phyloP scores from a whole-genome alignment of 2,329 filamentous ascomycete species.

The Botrytis sinoallii region DNA sequence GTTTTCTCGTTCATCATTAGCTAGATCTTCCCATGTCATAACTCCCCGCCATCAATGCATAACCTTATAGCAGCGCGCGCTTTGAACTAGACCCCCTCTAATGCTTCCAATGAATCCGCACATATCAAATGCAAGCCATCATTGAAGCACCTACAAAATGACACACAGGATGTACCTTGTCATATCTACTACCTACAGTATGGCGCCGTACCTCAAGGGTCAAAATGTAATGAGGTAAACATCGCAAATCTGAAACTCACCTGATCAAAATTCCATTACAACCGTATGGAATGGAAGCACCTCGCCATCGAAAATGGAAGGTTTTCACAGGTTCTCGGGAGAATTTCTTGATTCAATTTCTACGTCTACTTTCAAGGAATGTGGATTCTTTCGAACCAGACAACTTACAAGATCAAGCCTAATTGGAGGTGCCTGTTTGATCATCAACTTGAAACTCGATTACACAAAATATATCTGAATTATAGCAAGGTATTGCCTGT shows the following conservation, averaged over 20 bases:
- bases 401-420: not conserved
- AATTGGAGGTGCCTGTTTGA: conserved; percentile 32
- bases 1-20: not conserved
- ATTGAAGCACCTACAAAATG: not conserved
- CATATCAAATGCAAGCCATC: not conserved
- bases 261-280: not conserved
- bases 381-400: conserved; percentile 6
- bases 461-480: conserved; percentile 6
- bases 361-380: conserved; percentile 1
- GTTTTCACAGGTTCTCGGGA: not conserved
- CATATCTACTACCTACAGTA: not conserved
- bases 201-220: not conserved
- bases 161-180: conserved; percentile 17
- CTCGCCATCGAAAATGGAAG: not conserved
- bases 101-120: conserved; percentile 2
- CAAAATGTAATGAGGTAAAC: not conserved
- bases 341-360: conserved; percentile 5
- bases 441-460: conserved; percentile 30
- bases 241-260: not conserved
- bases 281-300: not conserved
- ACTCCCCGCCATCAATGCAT: conserved; percentile 13
- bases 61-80: conserved; percentile 17
- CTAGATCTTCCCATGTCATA: not conserved
- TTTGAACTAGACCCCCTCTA: conserved; percentile 2
- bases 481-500: not conserved